A percentile compares a stretch with the other conserved stretches of the same genome.
phyloP scores from a whole-genome alignment of 2,329 filamentous ascomycete species.

The Cadophora malorum region DNA sequence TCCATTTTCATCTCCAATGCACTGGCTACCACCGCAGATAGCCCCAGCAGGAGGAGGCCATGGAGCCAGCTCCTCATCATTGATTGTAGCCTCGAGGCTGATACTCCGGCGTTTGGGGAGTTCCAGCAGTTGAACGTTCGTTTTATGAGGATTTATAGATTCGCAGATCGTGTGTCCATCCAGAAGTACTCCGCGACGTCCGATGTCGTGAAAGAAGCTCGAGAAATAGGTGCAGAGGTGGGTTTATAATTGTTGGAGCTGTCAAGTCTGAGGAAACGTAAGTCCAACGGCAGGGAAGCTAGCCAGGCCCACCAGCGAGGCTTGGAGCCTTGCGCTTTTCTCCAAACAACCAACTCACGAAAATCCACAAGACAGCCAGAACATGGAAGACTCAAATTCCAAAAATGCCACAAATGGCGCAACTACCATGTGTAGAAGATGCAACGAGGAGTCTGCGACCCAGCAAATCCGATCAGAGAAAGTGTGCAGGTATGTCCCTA shows the following conservation, averaged over 20 bases:
- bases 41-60: constrained; percentile 56
- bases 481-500: constrained; percentile 43
- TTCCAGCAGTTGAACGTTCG: background rate
- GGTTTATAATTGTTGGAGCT: constrained; percentile 12
- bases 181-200: constrained; percentile 16
- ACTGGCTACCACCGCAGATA: constrained; percentile 59
- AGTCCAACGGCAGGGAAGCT: constrained; percentile 17
- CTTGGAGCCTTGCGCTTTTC: constrained; percentile 27
- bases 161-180: constrained; percentile 33
- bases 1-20: constrained; percentile 68
- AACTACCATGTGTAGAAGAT: constrained; percentile 40
- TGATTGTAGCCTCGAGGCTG: constrained; percentile 42
- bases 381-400: constrained; percentile 25
- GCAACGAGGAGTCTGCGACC: constrained; percentile 39
- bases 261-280: constrained; percentile 33
- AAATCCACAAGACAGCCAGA: constrained; percentile 23
- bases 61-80: constrained; percentile 63
- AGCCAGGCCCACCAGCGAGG: constrained; percentile 13
- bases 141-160: background rate
- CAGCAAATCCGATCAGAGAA: constrained; percentile 44
- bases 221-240: background rate
- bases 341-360: background rate
- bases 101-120: constrained; percentile 6
- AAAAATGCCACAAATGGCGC: constrained; percentile 19
- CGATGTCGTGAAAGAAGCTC: constrained; percentile 4